Percentiles rank a stretch among this genome's conserved stretches.
phyloP scores from a whole-genome alignment of 73 alveolate genomes.

The Paramecium octaurelia region DNA sequence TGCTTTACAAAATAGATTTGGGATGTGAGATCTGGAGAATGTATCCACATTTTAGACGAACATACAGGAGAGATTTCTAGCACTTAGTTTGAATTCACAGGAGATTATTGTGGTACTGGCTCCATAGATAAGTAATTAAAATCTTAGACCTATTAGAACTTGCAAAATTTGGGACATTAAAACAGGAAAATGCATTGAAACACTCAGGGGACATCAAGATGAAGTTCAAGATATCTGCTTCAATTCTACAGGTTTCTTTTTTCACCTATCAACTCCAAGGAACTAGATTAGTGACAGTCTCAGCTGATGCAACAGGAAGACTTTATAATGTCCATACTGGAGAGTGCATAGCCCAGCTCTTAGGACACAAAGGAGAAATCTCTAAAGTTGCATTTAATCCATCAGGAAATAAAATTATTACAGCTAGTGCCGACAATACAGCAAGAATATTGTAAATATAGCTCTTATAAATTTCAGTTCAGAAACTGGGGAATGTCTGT shows the following conservation, averaged over 20 bases:
- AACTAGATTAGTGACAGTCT: constrained; percentile 97
- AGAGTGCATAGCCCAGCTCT: constrained; percentile 64
- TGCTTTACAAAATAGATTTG: constrained; percentile 68
- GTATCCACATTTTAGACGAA: constrained; percentile 93
- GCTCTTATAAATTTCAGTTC: constrained; percentile 47
- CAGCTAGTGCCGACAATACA: constrained; percentile 97
- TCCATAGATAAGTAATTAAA: constrained; percentile 83
- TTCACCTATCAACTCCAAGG: not conserved
- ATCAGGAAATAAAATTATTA: constrained; percentile 96
- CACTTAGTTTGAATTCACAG: constrained; percentile 96
- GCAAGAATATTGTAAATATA: constrained; percentile 92
- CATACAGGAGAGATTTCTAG: constrained; percentile 97
- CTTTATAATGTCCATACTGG: constrained; percentile 93
- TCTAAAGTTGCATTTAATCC: constrained; percentile 97
- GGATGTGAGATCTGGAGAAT: constrained; percentile 98
- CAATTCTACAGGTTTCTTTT: constrained; percentile 18
- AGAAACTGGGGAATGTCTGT: constrained; percentile 97
- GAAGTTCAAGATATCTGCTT: constrained; percentile 73
- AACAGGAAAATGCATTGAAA: constrained; percentile 95
- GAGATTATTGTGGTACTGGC: constrained; percentile 95
- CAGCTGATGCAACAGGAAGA: constrained; percentile 96
- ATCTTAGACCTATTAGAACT: not conserved
- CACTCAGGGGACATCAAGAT: constrained; percentile 97
- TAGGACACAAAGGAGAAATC: constrained; percentile 95
- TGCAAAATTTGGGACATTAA: constrained; percentile 96